phyloP scores from a whole-genome alignment of 2,329 filamentous ascomycete species.

The Periconia macrospinosa region DNA sequence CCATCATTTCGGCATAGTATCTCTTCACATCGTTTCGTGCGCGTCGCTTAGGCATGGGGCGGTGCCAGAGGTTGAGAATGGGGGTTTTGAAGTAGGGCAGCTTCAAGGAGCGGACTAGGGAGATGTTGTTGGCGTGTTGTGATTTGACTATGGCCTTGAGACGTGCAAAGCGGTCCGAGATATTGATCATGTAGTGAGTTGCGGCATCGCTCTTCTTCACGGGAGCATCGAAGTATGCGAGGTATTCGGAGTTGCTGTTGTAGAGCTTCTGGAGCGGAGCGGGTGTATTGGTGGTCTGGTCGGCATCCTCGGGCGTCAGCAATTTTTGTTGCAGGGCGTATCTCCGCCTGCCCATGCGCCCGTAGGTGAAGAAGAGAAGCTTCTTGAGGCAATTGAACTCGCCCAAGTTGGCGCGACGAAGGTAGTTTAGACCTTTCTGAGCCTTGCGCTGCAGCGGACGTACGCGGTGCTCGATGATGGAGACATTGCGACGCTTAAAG shows the following conservation, averaged over 20 bases:
- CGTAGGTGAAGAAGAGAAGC: conserved; percentile 59
- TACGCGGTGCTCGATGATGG: conserved; percentile 26
- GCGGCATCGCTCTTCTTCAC: conserved; percentile 8
- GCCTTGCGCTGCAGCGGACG: conserved; percentile 24
- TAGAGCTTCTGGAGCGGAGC: conserved; percentile 41
- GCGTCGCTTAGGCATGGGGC: conserved; percentile 49
- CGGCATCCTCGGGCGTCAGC: conserved; percentile 24
- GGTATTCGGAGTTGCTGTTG: conserved; percentile 30
- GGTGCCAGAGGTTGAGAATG: conserved; percentile 49
- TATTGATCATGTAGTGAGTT: conserved; percentile 19
- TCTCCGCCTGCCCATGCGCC: conserved; percentile 57
- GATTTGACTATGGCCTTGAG: conserved; percentile 30
- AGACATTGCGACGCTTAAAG: conserved; percentile 22
- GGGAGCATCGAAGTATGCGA: conserved; percentile 37
- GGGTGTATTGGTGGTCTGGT: conserved; percentile 6
- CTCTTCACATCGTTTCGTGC: conserved; percentile 47
- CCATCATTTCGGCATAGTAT: conserved; percentile 49
- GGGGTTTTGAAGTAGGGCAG: conserved; percentile 37
- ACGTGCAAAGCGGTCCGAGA: conserved; percentile 35
- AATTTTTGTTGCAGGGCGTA: conserved; percentile 45
- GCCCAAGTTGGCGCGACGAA: conserved; percentile 60
- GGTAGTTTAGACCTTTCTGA: conserved; percentile 44
- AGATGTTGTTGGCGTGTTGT: conserved; percentile 21
- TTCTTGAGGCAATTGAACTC: conserved; percentile 54
- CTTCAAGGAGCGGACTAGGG: conserved; percentile 27